These are phyloP conservation scores for Suillus americanus DNA, from an alignment of 768 basidiomycete genomes.

Conservation along the genomic window DNA sequence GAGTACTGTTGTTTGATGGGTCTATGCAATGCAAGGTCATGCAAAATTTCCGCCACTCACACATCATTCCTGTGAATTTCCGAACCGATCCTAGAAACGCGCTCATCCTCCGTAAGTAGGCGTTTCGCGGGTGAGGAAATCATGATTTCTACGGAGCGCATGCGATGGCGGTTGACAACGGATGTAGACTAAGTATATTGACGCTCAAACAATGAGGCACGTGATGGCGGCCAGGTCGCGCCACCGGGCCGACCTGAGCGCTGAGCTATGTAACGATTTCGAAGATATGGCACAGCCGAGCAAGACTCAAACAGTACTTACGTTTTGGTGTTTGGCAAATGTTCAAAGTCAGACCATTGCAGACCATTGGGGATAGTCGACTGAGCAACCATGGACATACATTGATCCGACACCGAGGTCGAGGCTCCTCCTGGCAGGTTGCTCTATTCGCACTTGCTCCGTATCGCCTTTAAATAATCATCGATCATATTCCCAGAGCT, in stretches of 20 bases:
- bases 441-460: background rate
- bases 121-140: conserved; percentile 33
- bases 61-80: conserved; percentile 21
- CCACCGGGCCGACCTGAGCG: background rate
- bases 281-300: background rate
- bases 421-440: background rate
- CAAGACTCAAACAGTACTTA: background rate
- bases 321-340: background rate
- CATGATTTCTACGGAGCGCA: conserved; percentile 9
- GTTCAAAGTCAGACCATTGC: conserved; percentile 1
- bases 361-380: background rate
- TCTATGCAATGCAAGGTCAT: conserved; percentile 14
- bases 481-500: conserved; percentile 1
- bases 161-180: background rate
- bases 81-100: conserved; percentile 23
- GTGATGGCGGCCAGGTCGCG: background rate
- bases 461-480: background rate
- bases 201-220: background rate
- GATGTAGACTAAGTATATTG: background rate
- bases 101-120: conserved; percentile 32
- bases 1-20: conserved; percentile 31
- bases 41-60: conserved; percentile 21
- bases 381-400: background rate
- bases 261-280: no score
- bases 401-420: conserved; percentile 3